phyloP scores from a whole-genome alignment of 202 grass and related monocot species.

The Tripidium arundinaceum region DNA sequence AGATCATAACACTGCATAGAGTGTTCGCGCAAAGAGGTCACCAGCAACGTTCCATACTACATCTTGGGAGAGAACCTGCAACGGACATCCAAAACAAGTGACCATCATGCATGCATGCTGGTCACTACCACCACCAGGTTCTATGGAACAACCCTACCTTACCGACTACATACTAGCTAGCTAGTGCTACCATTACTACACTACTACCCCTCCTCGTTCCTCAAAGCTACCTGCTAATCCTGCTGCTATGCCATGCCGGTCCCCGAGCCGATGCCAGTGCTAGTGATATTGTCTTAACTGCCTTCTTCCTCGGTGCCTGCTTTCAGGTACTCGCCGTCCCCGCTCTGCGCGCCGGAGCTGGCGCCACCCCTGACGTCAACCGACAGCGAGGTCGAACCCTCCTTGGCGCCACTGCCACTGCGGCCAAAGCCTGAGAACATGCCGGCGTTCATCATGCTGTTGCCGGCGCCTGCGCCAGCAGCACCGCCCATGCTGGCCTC shows the following conservation, averaged over 20 bases:
- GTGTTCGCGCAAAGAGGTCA: slow-evolving; percentile 2
- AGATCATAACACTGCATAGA: slow-evolving; percentile 1
- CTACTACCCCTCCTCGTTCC: slow-evolving; percentile 18
- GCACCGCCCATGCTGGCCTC: slow-evolving; percentile 75
- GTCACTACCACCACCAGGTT: slow-evolving; percentile 59
- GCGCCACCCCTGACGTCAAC: slow-evolving; percentile 38
- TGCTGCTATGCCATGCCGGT: not conserved
- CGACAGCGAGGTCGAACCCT: slow-evolving; percentile 45
- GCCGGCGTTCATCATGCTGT: slow-evolving; percentile 63
- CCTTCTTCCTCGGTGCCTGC: slow-evolving; percentile 78
- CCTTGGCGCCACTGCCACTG: slow-evolving; percentile 41
- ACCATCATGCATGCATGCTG: slow-evolving; percentile 30
- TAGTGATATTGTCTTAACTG: slow-evolving; percentile 34
- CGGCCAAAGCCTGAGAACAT: slow-evolving; percentile 69
- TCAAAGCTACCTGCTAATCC: slow-evolving; percentile 29
- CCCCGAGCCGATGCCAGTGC: not conserved
- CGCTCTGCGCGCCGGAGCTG: slow-evolving; percentile 61
- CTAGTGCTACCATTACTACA: slow-evolving; percentile 1
- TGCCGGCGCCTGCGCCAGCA: slow-evolving; percentile 31
- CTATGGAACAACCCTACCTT: slow-evolving; percentile 35
- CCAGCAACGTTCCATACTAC: slow-evolving; percentile 13
- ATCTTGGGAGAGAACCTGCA: slow-evolving; percentile 45
- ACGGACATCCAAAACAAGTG: slow-evolving; percentile 58
- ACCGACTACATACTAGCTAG: slow-evolving; percentile 15
- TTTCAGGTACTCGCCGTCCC: slow-evolving; percentile 84